These are phyloP conservation scores for Teunomyces tritomae DNA, from an alignment of 805 yeast genomes.

Conservation along the genomic window DNA sequence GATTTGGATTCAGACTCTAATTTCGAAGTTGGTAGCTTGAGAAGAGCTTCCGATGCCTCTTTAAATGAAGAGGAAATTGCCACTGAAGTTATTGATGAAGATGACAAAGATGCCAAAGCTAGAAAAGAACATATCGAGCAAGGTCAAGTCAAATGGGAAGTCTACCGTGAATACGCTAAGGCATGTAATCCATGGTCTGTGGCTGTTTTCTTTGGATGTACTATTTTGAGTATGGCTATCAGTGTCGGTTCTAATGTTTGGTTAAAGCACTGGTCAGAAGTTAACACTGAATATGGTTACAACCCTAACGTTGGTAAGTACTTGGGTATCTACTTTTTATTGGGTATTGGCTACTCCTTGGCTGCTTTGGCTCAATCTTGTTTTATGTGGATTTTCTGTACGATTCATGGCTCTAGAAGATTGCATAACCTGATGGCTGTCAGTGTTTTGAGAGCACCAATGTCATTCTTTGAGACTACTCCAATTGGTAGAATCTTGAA, in stretches of 20 bases:
- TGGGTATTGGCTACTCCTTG: slow-evolving; percentile 69
- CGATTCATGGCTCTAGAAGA: slow-evolving; percentile 75
- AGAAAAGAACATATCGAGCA: slow-evolving; percentile 82
- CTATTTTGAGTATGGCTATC: slow-evolving; percentile 56
- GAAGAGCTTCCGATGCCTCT: slow-evolving; percentile 64
- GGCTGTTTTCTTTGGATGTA: slow-evolving; percentile 49
- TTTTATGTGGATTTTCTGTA: slow-evolving; percentile 74
- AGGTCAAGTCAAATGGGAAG: slow-evolving; percentile 89
- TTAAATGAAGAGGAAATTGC: slow-evolving; percentile 37
- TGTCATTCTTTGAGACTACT: slow-evolving; percentile 94
- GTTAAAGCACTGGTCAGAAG: slow-evolving; percentile 97
- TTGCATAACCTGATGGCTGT: slow-evolving; percentile 75
- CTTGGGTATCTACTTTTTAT: slow-evolving; percentile 67
- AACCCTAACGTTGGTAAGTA: slow-evolving; percentile 76
- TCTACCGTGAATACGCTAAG: slow-evolving; percentile 77
- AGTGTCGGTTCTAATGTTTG: slow-evolving; percentile 78
- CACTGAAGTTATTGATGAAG: slow-evolving; percentile 32
- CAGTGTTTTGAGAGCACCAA: slow-evolving; percentile 80
- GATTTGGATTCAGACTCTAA: slow-evolving; percentile 30
- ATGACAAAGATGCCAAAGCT: slow-evolving; percentile 37
- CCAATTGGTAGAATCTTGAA: slow-evolving; percentile 91
- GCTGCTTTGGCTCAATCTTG: slow-evolving; percentile 63
- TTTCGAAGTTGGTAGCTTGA: slow-evolving; percentile 36
- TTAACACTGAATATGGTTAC: slow-evolving; percentile 62
- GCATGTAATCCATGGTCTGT: slow-evolving; percentile 81